Conservation (phyloP, 1,284 basidiomycete genomes). For the Tranzscheliella williamsii region DNA sequence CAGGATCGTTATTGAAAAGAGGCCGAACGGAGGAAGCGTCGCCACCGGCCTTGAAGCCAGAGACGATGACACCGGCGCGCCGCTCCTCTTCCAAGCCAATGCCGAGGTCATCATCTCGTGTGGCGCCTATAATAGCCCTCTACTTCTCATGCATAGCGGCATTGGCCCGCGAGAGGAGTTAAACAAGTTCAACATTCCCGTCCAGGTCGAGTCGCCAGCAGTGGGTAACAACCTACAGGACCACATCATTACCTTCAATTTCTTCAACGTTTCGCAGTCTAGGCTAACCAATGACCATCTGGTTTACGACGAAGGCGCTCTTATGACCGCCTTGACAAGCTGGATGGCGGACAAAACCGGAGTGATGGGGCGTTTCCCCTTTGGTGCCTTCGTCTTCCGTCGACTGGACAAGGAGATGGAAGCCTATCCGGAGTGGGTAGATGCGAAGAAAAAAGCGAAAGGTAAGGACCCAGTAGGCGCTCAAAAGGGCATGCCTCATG, state of each 20-base stretch:
- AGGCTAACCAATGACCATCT: conserved; percentile 2
- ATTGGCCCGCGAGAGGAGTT: conserved; percentile 27
- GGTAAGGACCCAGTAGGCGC: conserved; percentile 11
- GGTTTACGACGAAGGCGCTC: not conserved
- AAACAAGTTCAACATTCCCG: conserved; percentile 5
- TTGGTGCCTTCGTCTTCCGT: conserved; percentile 14
- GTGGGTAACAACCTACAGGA: conserved; percentile 45
- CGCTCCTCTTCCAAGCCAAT: conserved; percentile 4
- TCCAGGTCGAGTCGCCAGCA: conserved; percentile 4
- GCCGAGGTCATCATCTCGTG: conserved; percentile 45
- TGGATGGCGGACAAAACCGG: conserved; percentile 5
- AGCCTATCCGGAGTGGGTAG: conserved; percentile 4
- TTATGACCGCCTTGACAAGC: not conserved
- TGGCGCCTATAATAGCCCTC: conserved; percentile 46
- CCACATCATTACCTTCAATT: conserved; percentile 27
- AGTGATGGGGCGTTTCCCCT: conserved; percentile 8
- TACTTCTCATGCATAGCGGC: conserved; percentile 47
- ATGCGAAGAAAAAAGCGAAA: conserved; percentile 1
- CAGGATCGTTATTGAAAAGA: not conserved
- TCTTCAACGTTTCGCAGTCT: not conserved
- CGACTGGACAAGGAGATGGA: conserved; percentile 12
- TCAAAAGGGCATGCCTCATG: conserved; percentile 10
- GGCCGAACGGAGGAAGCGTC: not conserved
- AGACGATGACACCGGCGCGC: conserved; percentile 4
- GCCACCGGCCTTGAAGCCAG: conserved; percentile 6